phyloP scores from a whole-genome alignment of 768 basidiomycete genomes.

The Auricularia sp. region DNA sequence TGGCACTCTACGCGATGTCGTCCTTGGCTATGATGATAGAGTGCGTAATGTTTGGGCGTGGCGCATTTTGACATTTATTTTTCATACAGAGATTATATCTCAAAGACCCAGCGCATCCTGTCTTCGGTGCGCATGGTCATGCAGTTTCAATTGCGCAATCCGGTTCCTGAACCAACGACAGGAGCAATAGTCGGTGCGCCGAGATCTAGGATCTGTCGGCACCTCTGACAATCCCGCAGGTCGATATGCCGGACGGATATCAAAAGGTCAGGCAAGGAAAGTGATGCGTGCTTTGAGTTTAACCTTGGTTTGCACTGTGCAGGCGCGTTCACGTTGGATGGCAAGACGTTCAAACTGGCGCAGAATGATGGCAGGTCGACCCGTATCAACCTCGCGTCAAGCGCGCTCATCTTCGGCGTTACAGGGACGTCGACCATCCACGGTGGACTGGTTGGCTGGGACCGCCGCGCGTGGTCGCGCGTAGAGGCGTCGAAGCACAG shows the following conservation, averaged over 20 bases:
- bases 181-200: not conserved
- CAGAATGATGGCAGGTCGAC: conserved; percentile 24
- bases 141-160: not conserved
- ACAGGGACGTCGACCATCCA: conserved; percentile 37
- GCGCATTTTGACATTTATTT: not conserved
- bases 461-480: conserved; percentile 45
- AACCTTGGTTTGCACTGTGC: not conserved
- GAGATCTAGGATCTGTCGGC: conserved; percentile 25
- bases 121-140: conserved; percentile 20
- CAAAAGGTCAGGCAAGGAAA: not conserved
- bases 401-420: not conserved
- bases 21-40: conserved; percentile 48
- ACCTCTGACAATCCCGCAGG: not conserved
- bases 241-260: not conserved
- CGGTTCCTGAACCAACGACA: not conserved
- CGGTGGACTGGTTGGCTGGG: conserved; percentile 47
- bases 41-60: conserved; percentile 7
- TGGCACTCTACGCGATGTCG: conserved; percentile 37
- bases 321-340: not conserved
- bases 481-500: conserved; percentile 31
- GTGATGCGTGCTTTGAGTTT: not conserved
- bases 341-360: conserved; percentile 35
- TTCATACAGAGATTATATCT: not conserved
- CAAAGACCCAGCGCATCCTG: conserved; percentile 25
- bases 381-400: too few relatives aligned